Percentiles rank a stretch among this genome's conserved stretches.
Evolutionary conservation across 495 filamentous ascomycete genomes (phyloP).

Genomic region (Tetracladium setigerum): DNA sequence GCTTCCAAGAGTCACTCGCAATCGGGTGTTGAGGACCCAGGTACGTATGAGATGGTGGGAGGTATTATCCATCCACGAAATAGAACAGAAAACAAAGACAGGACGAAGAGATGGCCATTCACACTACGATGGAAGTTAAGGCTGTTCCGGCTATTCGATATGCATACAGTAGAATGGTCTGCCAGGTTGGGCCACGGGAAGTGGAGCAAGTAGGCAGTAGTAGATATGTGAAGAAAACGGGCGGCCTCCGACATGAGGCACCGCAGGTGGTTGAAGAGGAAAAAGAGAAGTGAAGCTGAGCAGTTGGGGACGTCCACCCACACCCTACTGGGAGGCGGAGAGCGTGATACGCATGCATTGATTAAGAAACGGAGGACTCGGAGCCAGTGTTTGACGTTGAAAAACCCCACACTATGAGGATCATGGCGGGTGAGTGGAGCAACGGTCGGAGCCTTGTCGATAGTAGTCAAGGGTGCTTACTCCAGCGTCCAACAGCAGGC

Average conservation of each 20-base stretch:
- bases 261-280: constrained; percentile 7
- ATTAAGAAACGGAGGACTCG: constrained; percentile 17
- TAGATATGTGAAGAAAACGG: constrained; percentile 13
- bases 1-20: constrained; percentile 11
- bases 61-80: not conserved
- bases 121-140: constrained; percentile 15
- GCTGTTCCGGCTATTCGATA: constrained; percentile 20
- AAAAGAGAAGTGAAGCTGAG: constrained; percentile 12
- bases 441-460: constrained; percentile 21
- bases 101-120: constrained; percentile 17
- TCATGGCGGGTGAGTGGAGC: constrained; percentile 17
- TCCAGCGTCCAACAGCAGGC: constrained; percentile 8
- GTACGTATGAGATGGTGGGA: not conserved
- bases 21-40: constrained; percentile 5
- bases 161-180: too few species aligned
- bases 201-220: constrained; percentile 16
- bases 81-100: constrained; percentile 15
- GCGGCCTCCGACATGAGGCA: constrained; percentile 21
- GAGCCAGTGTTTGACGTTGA: constrained; percentile 23
- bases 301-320: constrained; percentile 2
- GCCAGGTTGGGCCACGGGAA: constrained; percentile 23
- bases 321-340: constrained; percentile 2
- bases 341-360: constrained; percentile 22
- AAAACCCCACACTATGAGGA: constrained; percentile 16
- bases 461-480: constrained; percentile 18